Base-by-base conservation (phyloP, 495 filamentous ascomycete genomes). In the Neurospora intermedia region DNA sequence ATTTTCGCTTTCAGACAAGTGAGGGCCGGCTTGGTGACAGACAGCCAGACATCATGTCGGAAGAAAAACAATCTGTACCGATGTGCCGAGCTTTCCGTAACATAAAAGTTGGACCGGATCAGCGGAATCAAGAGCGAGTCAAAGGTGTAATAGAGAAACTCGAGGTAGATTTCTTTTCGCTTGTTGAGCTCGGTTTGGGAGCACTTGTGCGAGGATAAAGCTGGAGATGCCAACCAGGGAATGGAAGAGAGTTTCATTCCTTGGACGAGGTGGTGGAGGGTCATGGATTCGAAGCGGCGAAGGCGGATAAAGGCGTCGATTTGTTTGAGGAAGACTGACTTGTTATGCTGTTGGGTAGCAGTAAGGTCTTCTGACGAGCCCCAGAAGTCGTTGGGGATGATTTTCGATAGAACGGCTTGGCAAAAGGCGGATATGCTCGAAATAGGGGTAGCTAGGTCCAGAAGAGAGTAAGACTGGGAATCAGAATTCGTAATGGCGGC, bases 91-190 rank as follows among this genome's bases (percentile, higher is more conserved):
- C 93, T 95, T 80, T 99, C 96, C 1, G 96, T 99, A 35, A 98
- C 93, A 76, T 99, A 93, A 75, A 99, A 99, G 77, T 96, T 92
- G 27, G 87, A 87, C 18, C 93, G 90, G 69, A 99, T 87, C 1
- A 98, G 87, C 8, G 96, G 96, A 74, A 98, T 93, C 20, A 99
- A 76, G 39, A 98, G 84, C 0, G 94, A 97, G 76, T 99, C 95
- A 75, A 98, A 94, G 3, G 97, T 74, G 80, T 94, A 99, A 82
- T 97, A 98, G 0, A 98, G 74, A 71, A 98, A 90, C 77, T 99
- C 96, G 69, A 89, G 81, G 41, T 97, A 87, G 6, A 98, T 84
- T 78, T 97, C 92, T 20, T 79, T 85, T 9, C 96, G 90, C 82
- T 98, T 98, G 31, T 84, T 80, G 40, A 87, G 80, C 75, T 99